These are phyloP conservation scores for Endothia cerciana DNA, from an alignment of 2,329 filamentous ascomycete species.

Conservation along the genomic window DNA sequence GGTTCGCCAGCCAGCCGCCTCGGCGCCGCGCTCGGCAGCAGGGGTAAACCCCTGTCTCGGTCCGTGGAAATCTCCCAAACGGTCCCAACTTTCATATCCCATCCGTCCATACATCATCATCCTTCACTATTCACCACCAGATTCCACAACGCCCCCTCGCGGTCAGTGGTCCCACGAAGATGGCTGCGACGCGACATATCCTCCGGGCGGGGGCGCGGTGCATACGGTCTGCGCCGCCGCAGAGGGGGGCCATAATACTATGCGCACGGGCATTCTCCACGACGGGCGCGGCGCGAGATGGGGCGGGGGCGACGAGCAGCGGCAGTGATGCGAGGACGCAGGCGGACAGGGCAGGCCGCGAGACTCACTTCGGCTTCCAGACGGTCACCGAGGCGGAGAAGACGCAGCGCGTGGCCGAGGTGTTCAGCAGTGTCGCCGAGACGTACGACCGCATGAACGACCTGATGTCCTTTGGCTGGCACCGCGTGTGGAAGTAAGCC, in stretches of 20 bases:
- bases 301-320: background rate
- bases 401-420: conserved; percentile 70
- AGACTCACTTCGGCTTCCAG: conserved; percentile 90
- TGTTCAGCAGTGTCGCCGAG: conserved; percentile 93
- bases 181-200: conserved; percentile 20
- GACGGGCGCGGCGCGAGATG: conserved; percentile 14
- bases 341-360: conserved; percentile 49
- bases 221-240: conserved; percentile 7
- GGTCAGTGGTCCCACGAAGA: conserved; percentile 5
- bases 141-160: background rate
- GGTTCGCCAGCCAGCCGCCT: background rate
- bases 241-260: conserved; percentile 7
- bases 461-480: conserved; percentile 96
- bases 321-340: background rate
- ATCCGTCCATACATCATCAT: too few species aligned
- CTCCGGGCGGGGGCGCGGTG: conserved; percentile 21
- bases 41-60: background rate
- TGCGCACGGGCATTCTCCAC: conserved; percentile 21
- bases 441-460: conserved; percentile 99
- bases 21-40: conserved; percentile 18
- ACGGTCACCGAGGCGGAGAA: conserved; percentile 83
- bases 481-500: conserved; percentile 85
- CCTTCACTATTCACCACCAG: too few species aligned
- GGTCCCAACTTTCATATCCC: too few species aligned
- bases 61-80: background rate